Evolutionary conservation across 805 yeast genomes (phyloP).

Genomic region (Blastobotrys attinorum): DNA sequence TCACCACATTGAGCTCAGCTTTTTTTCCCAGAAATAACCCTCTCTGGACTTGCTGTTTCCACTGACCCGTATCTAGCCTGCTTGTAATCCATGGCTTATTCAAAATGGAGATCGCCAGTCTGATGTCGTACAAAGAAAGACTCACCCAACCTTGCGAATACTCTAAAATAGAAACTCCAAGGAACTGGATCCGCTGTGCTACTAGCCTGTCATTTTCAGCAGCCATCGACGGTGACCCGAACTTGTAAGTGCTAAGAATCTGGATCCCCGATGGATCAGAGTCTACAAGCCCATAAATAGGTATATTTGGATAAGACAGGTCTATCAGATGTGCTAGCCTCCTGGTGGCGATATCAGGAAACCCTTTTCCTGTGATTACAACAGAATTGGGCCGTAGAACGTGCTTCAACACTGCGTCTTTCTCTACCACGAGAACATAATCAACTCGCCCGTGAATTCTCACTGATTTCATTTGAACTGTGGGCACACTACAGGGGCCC

Average conservation of each 20-base stretch:
- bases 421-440: slow-evolving; percentile 40
- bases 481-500: slow-evolving; percentile 4
- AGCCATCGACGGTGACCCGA: slow-evolving; percentile 17
- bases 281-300: slow-evolving; percentile 46
- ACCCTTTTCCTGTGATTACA: slow-evolving; percentile 53
- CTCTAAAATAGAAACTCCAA: slow-evolving; percentile 39
- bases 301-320: slow-evolving; percentile 27
- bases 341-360: slow-evolving; percentile 51
- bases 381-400: slow-evolving; percentile 24
- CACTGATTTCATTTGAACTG: slow-evolving; percentile 4
- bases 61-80: slow-evolving; percentile 12
- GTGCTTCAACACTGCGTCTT: slow-evolving; percentile 39
- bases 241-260: slow-evolving; percentile 36
- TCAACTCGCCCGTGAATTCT: slow-evolving; percentile 19
- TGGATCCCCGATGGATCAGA: slow-evolving; percentile 58
- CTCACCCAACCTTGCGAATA: slow-evolving; percentile 28
- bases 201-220: background rate
- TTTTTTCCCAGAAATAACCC: slow-evolving; percentile 44
- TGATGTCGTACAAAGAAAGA: slow-evolving; percentile 26
- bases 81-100: slow-evolving; percentile 22
- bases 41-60: slow-evolving; percentile 44
- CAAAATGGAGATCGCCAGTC: slow-evolving; percentile 27
- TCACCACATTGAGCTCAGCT: slow-evolving; percentile 48
- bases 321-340: slow-evolving; percentile 31
- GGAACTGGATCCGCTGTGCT: slow-evolving; percentile 19